A percentile compares a stretch with the other conserved stretches of the same genome.
These are phyloP conservation scores for Priceomyces castillae DNA, from an alignment of 805 yeast genomes.

Conservation along the genomic window DNA sequence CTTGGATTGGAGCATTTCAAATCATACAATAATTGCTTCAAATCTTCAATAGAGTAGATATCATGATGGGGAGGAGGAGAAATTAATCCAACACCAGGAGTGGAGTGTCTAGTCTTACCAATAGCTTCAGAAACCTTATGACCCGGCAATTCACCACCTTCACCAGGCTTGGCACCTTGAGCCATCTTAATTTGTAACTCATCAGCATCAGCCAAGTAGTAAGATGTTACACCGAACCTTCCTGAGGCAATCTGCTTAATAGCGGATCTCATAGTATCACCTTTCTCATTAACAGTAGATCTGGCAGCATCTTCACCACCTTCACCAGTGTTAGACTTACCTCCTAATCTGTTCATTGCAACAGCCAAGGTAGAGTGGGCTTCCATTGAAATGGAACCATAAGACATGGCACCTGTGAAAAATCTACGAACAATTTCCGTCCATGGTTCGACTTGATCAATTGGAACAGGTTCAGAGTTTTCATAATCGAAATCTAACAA, in stretches of 20 bases:
- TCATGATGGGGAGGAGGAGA: conserved; percentile 99
- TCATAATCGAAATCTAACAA: conserved; percentile 86
- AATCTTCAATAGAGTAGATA: conserved; percentile 95
- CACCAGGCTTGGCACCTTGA: conserved; percentile 99
- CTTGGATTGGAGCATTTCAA: conserved; percentile 96
- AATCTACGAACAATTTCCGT: conserved; percentile 96
- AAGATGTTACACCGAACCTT: conserved; percentile 95
- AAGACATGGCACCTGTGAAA: conserved; percentile 99
- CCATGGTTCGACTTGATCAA: conserved; percentile 99
- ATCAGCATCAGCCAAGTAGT: conserved; percentile 92
- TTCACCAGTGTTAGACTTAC: conserved; percentile 97
- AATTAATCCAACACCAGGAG: conserved; percentile 94
- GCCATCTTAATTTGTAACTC: conserved; percentile 98
- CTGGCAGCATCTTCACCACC: conserved; percentile 99
- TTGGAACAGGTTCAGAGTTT: conserved; percentile 69
- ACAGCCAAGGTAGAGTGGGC: conserved; percentile 97
- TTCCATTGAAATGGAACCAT: conserved; percentile 98
- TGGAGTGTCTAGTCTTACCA: conserved; percentile 94
- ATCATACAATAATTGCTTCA: conserved; percentile 94
- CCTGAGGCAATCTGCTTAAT: conserved; percentile 98
- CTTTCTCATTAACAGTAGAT: conserved; percentile 72
- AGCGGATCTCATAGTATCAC: conserved; percentile 98
- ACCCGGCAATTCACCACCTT: conserved; percentile 98
- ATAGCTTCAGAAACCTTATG: conserved; percentile 84
- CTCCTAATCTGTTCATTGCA: conserved; percentile 97